Evolutionary conservation across 2,329 filamentous ascomycete genomes (phyloP), one percentile per base, ranked within the genome.

Genomic region (Amauroascus verrucosus): DNA sequence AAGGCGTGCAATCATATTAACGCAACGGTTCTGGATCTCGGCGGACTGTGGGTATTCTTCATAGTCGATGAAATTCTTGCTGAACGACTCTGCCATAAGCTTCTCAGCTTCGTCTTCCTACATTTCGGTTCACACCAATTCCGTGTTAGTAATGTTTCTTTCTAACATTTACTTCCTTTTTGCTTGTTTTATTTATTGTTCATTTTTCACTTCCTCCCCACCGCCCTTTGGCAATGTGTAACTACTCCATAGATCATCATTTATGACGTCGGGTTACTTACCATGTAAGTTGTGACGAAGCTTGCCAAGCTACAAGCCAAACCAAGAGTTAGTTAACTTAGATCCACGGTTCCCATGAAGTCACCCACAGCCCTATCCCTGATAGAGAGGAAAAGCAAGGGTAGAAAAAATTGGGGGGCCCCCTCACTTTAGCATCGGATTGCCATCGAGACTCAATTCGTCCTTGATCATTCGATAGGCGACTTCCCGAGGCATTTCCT

Each of bases 401-500:
- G n/a, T 30, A 28, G 20, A 20, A 20, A 7, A 18, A 11, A 30
- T 7, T n/a, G n/a, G n/a, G n/a, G n/a, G n/a, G n/a, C n/a, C n/a
- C 13, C 13, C 44, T 32, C 63, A 73, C 71, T 76, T 76, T 50
- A 95, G 78, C 77, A 89, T 91, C 7, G 89, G 88, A 62, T 91
- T 94, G 53, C 89, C 89, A 67, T 97, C 91, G 50, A 96, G 76
- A 59, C 86, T 93, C 59, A 96, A 76, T 65, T 95, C 88, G 68
- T 96, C 91, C 75, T 88, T 91, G 77, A 96, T 96, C 86, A 96
- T 86, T 47, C 89, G 84, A 70, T 96, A 95, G n/a, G 91, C 91
- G 50, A 95, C 80, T 61, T 95, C 86, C 61, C 81, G 83, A 43
- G 91, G 91, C 90, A 96, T 95, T 71, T 94, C 87, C 18, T 72